Base-by-base conservation (phyloP, 768 basidiomycete genomes). In the Coprinellus aureogranulatus region DNA sequence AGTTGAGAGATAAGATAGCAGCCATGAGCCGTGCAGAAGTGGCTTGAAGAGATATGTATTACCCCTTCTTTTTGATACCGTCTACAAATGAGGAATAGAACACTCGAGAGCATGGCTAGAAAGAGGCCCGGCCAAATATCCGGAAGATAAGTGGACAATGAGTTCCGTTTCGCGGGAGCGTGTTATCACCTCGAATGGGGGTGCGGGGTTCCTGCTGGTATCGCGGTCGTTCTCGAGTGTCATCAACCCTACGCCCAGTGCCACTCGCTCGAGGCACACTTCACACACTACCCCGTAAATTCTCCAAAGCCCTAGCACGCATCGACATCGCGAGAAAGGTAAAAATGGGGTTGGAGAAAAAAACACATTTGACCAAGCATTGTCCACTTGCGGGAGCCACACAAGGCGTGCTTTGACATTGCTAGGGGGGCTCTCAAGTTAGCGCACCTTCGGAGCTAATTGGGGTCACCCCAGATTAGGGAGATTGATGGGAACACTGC, bases 401-500 rank as follows among this genome's bases (percentile, higher is more conserved):
- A n/a, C n/a, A n/a, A n/a, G n/a, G n/a, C n/a, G n/a, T n/a, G n/a
- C n/a, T n/a, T n/a, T n/a, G n/a, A n/a, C n/a, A n/a, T n/a, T n/a
- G n/a, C n/a, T n/a, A n/a, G n/a, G n/a, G n/a, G n/a, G n/a, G n/a
- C n/a, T n/a, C n/a, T n/a, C n/a, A n/a, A n/a, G n/a, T n/a, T n/a
- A n/a, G n/a, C n/a, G n/a, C n/a, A n/a, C n/a, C n/a, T n/a, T n/a
- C n/a, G n/a, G n/a, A n/a, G n/a, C n/a, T n/a, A 37, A 52, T 52
- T 2, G 12, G 20, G 31, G 2, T 28, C 16, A 34, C 14, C 27
- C 27, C 50, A 34, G 50, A 52, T 52, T 37, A 37, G 50, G 50
- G 14, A 52, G 25, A n/a, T n/a, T n/a, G n/a, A 53, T 44, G 54
- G n/a, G 65, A n/a, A 64, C 60, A 63, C 65, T 62, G 65, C 62